phyloP scores from a whole-genome alignment of 305 asterid species.

The Euphrasia arctica region DNA sequence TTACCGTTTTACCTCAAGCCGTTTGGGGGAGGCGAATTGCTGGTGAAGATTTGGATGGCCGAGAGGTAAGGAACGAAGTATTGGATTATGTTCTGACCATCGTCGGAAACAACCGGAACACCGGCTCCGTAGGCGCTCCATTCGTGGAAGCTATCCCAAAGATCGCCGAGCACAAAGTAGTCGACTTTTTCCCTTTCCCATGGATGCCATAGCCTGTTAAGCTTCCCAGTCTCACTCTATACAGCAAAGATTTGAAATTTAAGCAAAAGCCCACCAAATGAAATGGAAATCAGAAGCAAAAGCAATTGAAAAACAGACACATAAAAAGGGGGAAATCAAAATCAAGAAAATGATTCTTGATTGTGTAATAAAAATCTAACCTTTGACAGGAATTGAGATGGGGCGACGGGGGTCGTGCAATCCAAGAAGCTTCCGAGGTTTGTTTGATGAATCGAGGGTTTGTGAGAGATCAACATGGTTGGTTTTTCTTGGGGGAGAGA shows the following conservation, averaged over 20 bases:
- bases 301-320: neutral
- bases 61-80: slow-evolving; percentile 95
- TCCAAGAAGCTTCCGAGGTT: slow-evolving; percentile 85
- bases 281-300: neutral
- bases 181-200: slow-evolving; percentile 85
- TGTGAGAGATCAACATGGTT: slow-evolving; percentile 49
- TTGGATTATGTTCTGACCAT: slow-evolving; percentile 68
- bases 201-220: slow-evolving; percentile 93
- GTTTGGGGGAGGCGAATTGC: slow-evolving; percentile 61
- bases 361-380: slow-evolving; percentile 30
- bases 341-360: slow-evolving; percentile 4
- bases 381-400: slow-evolving; percentile 80
- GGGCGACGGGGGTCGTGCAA: slow-evolving; percentile 73
- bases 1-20: slow-evolving; percentile 53
- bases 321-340: neutral
- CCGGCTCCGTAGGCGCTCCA: slow-evolving; percentile 98
- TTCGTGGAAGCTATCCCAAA: slow-evolving; percentile 87
- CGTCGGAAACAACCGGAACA: slow-evolving; percentile 67
- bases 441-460: slow-evolving; percentile 68
- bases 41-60: slow-evolving; percentile 90
- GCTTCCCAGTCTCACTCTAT: slow-evolving; percentile 79
- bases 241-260: neutral
- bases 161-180: slow-evolving; percentile 74
- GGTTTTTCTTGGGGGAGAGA: slow-evolving; percentile 19
- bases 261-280: neutral